Evolutionary conservation across 2,329 filamentous ascomycete genomes (phyloP).

Genomic region (Cladophialophora carrionii): DNA sequence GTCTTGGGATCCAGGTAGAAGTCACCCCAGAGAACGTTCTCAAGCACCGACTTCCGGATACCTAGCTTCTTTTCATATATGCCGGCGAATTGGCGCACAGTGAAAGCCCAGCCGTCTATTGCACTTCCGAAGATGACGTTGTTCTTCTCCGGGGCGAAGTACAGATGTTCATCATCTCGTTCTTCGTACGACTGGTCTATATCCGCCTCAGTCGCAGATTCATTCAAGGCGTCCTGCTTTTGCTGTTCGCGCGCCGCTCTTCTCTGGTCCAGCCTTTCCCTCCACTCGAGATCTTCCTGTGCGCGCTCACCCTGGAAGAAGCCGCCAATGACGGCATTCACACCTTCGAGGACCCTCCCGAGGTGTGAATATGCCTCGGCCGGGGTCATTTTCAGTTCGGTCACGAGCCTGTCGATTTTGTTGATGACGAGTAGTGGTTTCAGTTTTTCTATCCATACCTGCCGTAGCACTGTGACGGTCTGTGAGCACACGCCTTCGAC

Average conservation of each 20-base stretch:
- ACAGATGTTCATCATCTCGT: slow-evolving; percentile 92
- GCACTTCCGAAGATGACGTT: slow-evolving; percentile 99
- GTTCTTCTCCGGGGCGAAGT: slow-evolving; percentile 97
- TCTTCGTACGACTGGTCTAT: slow-evolving; percentile 73
- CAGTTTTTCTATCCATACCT: slow-evolving; percentile 93
- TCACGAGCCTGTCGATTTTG: slow-evolving; percentile 94
- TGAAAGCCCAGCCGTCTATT: slow-evolving; percentile 99
- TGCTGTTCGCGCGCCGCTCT: slow-evolving; percentile 65
- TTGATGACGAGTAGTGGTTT: slow-evolving; percentile 95
- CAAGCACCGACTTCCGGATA: slow-evolving; percentile 82
- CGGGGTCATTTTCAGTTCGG: slow-evolving; percentile 91
- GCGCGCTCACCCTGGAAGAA: slow-evolving; percentile 98
- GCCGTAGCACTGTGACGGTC: slow-evolving; percentile 92
- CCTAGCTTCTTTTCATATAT: slow-evolving; percentile 97
- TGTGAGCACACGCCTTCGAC: slow-evolving; percentile 98
- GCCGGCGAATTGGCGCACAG: slow-evolving; percentile 86
- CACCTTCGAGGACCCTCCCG: slow-evolving; percentile 86
- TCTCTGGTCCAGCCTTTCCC: slow-evolving; percentile 86
- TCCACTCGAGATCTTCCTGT: slow-evolving; percentile 97
- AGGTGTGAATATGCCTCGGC: slow-evolving; percentile 87
- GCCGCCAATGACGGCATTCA: slow-evolving; percentile 94
- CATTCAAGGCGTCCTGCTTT: slow-evolving; percentile 40
- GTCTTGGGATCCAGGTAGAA: slow-evolving; percentile 97
- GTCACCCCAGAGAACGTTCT: slow-evolving; percentile 95
- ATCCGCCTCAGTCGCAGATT: slow-evolving; percentile 45